A percentile compares a stretch with the other conserved stretches of the same genome.
These are phyloP conservation scores for Sporothrix sp. DNA, from an alignment of 2,329 filamentous ascomycete species.

Conservation along the genomic window DNA sequence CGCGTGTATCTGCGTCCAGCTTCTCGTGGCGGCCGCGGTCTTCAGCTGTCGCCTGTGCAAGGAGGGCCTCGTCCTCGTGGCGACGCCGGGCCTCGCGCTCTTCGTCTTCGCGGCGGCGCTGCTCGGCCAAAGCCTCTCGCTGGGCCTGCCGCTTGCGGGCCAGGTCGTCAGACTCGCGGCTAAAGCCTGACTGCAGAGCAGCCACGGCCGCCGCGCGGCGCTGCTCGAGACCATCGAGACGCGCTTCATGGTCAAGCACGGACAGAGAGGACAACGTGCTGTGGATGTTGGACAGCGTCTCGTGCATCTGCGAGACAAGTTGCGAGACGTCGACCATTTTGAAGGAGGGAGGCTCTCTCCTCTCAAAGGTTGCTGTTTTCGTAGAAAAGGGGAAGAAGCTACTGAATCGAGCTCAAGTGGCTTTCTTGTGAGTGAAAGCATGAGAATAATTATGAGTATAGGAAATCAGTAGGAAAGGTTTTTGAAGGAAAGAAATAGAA, in stretches of 20 bases:
- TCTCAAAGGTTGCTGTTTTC: neutral
- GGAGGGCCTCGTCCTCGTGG: constrained; percentile 29
- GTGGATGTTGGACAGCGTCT: constrained; percentile 32
- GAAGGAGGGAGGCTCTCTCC: neutral
- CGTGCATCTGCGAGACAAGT: constrained; percentile 34
- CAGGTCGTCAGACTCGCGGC: constrained; percentile 24
- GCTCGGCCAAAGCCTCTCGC: constrained; percentile 26
- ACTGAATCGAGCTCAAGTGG: too few species aligned
- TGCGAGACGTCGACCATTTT: constrained; percentile 27
- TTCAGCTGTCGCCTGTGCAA: constrained; percentile 21
- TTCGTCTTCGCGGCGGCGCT: constrained; percentile 32
- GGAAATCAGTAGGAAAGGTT: neutral
- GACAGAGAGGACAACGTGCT: constrained; percentile 28
- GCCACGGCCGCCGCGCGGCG: constrained; percentile 28
- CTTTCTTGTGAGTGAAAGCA: too few species aligned
- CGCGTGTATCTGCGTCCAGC: constrained; percentile 23
- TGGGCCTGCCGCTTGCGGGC: constrained; percentile 23
- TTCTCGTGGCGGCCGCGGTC: constrained; percentile 25
- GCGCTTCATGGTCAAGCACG: constrained; percentile 25
- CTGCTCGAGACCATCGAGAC: constrained; percentile 31
- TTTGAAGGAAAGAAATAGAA: neutral
- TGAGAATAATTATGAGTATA: neutral
- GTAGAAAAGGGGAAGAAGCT: neutral
- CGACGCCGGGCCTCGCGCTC: constrained; percentile 28
- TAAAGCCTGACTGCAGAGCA: constrained; percentile 24